Evolutionary conservation across 768 basidiomycete genomes (phyloP).

Genomic region (Amanita molliuscula): DNA sequence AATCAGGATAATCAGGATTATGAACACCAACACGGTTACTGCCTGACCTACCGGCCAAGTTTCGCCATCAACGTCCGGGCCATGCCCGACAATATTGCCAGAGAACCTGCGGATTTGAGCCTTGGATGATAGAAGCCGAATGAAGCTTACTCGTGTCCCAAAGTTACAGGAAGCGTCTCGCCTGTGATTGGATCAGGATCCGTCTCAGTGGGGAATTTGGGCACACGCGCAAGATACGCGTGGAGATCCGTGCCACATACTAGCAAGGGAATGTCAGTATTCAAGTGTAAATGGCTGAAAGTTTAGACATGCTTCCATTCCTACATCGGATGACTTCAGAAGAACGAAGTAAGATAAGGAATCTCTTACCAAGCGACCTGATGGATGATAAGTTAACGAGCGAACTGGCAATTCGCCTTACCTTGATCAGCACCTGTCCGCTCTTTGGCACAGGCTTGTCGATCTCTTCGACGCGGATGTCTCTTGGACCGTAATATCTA

Average conservation of each 20-base stretch:
- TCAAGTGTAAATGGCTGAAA: background rate
- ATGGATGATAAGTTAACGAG: background rate
- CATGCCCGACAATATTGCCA: slow-evolving; percentile 24
- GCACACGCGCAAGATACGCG: slow-evolving; percentile 21
- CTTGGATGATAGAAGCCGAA: background rate
- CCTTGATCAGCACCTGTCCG: slow-evolving; percentile 36
- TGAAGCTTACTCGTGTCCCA: slow-evolving; percentile 34
- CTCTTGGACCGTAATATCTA: slow-evolving; percentile 31
- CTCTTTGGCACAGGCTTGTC: slow-evolving; percentile 22
- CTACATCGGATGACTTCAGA: slow-evolving; percentile 10
- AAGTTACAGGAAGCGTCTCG: slow-evolving; percentile 27
- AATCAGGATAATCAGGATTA: slow-evolving; percentile 6
- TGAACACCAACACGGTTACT: slow-evolving; percentile 19
- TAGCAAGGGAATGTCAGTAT: slow-evolving; percentile 4
- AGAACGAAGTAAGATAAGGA: background rate
- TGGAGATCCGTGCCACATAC: slow-evolving; percentile 42
- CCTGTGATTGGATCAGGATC: slow-evolving; percentile 26
- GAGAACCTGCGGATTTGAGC: slow-evolving; percentile 17
- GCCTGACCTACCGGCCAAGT: slow-evolving; percentile 25
- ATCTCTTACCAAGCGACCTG: slow-evolving; percentile 20
- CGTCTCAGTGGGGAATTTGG: slow-evolving; percentile 20
- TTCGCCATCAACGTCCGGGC: slow-evolving; percentile 20
- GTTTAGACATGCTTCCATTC: slow-evolving; percentile 20
- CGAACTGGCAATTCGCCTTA: slow-evolving; percentile 7
- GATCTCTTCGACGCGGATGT: slow-evolving; percentile 33